Evolutionary conservation across 208 protist species (phyloP).

Genomic region (Leptomonas seymouri): DNA sequence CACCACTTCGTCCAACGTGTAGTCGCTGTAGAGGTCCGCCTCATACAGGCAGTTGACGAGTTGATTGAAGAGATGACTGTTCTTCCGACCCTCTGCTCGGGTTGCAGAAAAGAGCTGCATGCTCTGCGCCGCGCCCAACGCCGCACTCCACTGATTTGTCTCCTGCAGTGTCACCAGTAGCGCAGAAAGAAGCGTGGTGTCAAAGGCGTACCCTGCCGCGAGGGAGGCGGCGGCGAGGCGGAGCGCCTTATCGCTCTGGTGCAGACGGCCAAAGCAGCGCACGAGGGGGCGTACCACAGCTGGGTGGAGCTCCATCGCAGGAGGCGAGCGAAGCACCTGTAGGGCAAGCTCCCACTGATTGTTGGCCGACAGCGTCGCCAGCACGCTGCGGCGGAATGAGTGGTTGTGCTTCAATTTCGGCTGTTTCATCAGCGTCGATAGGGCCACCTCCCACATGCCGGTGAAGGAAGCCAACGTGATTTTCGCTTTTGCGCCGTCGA

Average conservation of each 20-base stretch:
- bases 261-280: conserved; percentile 45
- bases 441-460: conserved; percentile 77
- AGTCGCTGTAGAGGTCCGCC: conserved; percentile 54
- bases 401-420: conserved; percentile 33
- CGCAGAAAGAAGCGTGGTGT: conserved; percentile 52
- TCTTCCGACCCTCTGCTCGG: conserved; percentile 30
- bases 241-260: conserved; percentile 44
- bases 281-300: conserved; percentile 66
- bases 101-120: conserved; percentile 63
- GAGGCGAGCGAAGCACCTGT: conserved; percentile 26
- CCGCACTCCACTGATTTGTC: conserved; percentile 50
- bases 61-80: conserved; percentile 38
- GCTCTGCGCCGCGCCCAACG: conserved; percentile 48
- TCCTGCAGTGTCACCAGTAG: conserved; percentile 56
- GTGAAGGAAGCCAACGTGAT: conserved; percentile 65
- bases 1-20: conserved; percentile 60
- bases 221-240: conserved; percentile 48
- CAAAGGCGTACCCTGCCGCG: conserved; percentile 57
- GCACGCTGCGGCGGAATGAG: conserved; percentile 43
- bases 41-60: conserved; percentile 77
- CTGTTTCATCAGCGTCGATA: conserved; percentile 43
- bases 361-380: conserved; percentile 49
- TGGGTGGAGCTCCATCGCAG: conserved; percentile 32
- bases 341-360: conserved; percentile 58
- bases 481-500: conserved; percentile 52